Percentiles rank a stretch among this genome's conserved stretches.
These are phyloP conservation scores for Cladosporium halotolerans DNA, from an alignment of 2,329 filamentous ascomycete genomes.

Conservation along the genomic window DNA sequence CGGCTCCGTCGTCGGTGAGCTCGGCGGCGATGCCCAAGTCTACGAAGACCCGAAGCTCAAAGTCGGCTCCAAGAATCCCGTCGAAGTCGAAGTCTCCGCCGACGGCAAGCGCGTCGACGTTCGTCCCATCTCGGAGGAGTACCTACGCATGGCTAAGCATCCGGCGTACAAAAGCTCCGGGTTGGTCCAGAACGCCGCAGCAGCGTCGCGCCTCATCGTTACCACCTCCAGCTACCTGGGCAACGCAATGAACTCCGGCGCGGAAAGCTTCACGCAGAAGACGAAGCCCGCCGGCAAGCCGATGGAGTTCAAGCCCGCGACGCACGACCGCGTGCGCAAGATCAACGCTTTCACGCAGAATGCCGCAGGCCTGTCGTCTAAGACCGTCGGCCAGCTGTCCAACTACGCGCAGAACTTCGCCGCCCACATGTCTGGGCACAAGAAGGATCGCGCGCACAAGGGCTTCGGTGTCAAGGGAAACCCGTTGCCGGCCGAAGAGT, in stretches of 20 bases:
- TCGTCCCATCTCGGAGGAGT: constrained; percentile 60
- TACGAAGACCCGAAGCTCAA: constrained; percentile 69
- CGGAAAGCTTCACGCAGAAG: constrained; percentile 72
- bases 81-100: constrained; percentile 67
- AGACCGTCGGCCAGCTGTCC: constrained; percentile 78
- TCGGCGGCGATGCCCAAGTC: constrained; percentile 74
- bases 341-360: constrained; percentile 79
- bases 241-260: constrained; percentile 68
- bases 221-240: constrained; percentile 76
- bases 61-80: constrained; percentile 85
- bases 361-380: constrained; percentile 72
- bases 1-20: constrained; percentile 87
- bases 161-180: constrained; percentile 87
- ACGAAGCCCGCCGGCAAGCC: constrained; percentile 73
- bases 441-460: constrained; percentile 47
- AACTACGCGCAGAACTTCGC: constrained; percentile 86
- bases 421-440: constrained; percentile 63
- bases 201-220: constrained; percentile 85
- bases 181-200: constrained; percentile 78
- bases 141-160: constrained; percentile 71
- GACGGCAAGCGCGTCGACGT: constrained; percentile 66
- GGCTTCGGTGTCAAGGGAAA: constrained; percentile 67
- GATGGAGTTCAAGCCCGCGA: constrained; percentile 78
- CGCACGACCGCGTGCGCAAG: constrained; percentile 77
- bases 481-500: constrained; percentile 44